Evolutionary conservation across 306 rosid genomes (phyloP), one percentile per base, ranked within the genome.

Genomic region (Adenanthera pavonina): DNA sequence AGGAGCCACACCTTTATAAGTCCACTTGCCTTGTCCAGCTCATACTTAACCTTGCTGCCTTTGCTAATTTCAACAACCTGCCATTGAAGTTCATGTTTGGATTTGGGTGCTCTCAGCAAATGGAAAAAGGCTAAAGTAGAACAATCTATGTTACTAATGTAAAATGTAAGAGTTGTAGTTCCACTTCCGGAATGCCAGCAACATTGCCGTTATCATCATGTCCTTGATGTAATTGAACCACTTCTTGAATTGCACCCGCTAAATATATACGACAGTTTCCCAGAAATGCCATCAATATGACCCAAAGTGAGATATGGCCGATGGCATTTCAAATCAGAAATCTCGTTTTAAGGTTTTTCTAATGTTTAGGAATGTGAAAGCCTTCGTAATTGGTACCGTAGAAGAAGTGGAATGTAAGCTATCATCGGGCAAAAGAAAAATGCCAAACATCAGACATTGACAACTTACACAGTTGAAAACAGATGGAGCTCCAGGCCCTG

Each of bases 401-500:
- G 20, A 57, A 8, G 15, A 6, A 68, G 6, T 17, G 9, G 7
- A 41, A 8, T 17, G 33, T 20, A 46, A 69, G 51, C 16, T 68
- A 68, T 19, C 40, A n/a, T 19, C 1, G 8, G 30, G 25, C 71
- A 66, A 66, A 66, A 38, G 25, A 4, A 38, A 6, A 66, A 36
- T 7, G 6, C 13, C 46, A 38, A 19, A 33, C 74, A 19, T 43
- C 69, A 59, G 74, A 72, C 73, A 8, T 40, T 43, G 35, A 74
- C 57, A 74, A 74, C 98, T 89, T 89, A 93, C 99, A 87, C 94
- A 90, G 82, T 95, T 93, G 93, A 95, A 95, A 89, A 91, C 78
- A 8, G 91, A 17, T 15, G 99, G 99, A 74, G 99, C 98, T 78
- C 97, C 99, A 16, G 99, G 99, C 33, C 99, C 97, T 93, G 97